Evolutionary conservation across 768 basidiomycete species (phyloP), one percentile per base, ranked within the genome.

Genomic region (Psilocybe cubensis): DNA sequence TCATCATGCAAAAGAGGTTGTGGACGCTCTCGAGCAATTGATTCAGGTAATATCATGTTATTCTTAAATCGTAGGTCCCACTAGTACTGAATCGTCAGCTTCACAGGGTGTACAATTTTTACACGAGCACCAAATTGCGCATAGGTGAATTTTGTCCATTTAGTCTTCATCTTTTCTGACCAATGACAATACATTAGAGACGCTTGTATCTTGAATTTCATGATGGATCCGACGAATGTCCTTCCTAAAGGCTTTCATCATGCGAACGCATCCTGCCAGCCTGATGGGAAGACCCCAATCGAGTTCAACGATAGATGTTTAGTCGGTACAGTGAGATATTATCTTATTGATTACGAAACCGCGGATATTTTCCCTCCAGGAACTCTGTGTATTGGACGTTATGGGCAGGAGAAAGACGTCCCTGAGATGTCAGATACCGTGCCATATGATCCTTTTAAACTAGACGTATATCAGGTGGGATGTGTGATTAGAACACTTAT

Each of bases 391-490:
- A 20, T 40, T 2, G 59, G 64, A 10, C 10, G 54, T 6, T 14
- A 49, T 46, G 66, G 69, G 3, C 69, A 70, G 48, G 63, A 66
- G 31, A 41, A 52, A 2, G 58, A 55, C 18, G 68, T 69, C 11
- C 72, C 72, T 1, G 72, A 74, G 52, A 57, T 68, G 20, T 60
- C 60, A 7, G 41, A 43, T 4, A 44, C 44, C 14, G 45, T 59
- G 3, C 68, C 65, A 0, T 71, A 69, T 44, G 60, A 72, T 47
- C 66, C 71, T 1, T 74, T 71, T 56, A 65, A 64, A 14, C 52
- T 68, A 7, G 72, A 72, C 52, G 48, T 72, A 0, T 72, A 66
- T 42, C 66, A 68, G 40, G 35, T 73, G 3, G 68, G 72, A 9
- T 59, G 56, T 31, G 55, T 60, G 4, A 40, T 68, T 3, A 17